Evolutionary conservation across 225 moss, liverwort and hornwort species (phyloP), one percentile per base, ranked within the genome.

Genomic region (Straminergon stramineum): DNA sequence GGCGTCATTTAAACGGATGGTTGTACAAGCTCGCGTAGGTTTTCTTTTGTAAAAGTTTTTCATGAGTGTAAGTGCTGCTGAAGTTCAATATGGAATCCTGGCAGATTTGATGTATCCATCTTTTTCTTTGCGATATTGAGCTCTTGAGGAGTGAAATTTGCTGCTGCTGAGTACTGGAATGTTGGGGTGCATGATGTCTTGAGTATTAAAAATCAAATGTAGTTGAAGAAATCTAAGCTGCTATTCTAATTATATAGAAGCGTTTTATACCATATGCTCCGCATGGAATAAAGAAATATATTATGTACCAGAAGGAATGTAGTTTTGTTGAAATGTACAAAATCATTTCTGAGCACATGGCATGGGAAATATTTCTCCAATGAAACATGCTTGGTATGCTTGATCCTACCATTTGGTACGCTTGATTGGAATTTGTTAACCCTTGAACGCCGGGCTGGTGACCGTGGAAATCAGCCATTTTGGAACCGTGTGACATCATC

Each of bases 1-100:
- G 79, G 37, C 45, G 86, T 82, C 75, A 60, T 85, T 89, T 82
- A 85, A 87, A 88, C 53, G 75, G 84, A 89, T 90, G 90, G 78
- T 70, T 92, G 79, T 85, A 79, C 83, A 89, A 87, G 83, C 80
- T 90, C 85, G 82, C 35, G 65, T 82, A 85, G 91, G 51, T 87
- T 89, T 79, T 85, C 65, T 79, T 79, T 74, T 79, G 70, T 91
- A 93, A 89, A 83, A 79, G 82, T 79, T 91, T 92, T 73, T 80
- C 35, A 65, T 57, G 79, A 65, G 52, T 87, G 48, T 85, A 91
- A 73, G 82, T 85, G 85, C 83, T 87, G 81, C 81, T 87, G 82
- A 87, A 89, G 69, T 83, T 89, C 55, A 70, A 71, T 64, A 32
- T 89, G 79, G 80, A 84, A 79, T 75, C 74, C 58, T 87, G 89